These are phyloP conservation scores for Areca catechu DNA, from an alignment of 176 grass and related monocot species.

Conservation along the genomic window DNA sequence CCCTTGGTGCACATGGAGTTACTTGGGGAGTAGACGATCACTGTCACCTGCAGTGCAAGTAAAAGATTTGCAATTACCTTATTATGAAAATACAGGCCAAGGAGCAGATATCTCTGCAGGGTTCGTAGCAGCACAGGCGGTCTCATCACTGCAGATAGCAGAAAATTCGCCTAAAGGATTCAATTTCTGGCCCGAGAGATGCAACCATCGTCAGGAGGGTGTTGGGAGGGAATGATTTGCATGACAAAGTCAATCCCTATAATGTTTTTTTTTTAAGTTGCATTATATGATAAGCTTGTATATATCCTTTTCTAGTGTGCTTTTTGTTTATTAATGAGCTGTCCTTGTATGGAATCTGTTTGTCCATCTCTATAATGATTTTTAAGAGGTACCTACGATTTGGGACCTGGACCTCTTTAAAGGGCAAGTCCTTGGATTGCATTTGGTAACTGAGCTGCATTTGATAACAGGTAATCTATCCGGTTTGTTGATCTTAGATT, in stretches of 20 bases:
- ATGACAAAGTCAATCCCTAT: slow-evolving; percentile 45
- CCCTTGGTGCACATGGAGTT: slow-evolving; percentile 6
- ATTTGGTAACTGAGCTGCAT: too few species aligned
- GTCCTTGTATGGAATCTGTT: too few species aligned
- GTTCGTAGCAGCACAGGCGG: slow-evolving; percentile 62
- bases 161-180: slow-evolving; percentile 20
- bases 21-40: slow-evolving; percentile 29
- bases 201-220: slow-evolving; percentile 36
- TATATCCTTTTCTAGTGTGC: too few species aligned
- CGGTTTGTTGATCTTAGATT: too few species aligned
- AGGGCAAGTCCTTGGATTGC: too few species aligned
- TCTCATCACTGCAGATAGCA: slow-evolving; percentile 64
- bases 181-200: slow-evolving; percentile 15
- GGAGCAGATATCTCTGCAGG: slow-evolving; percentile 47
- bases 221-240: slow-evolving; percentile 12
- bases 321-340: too few species aligned
- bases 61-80: slow-evolving; percentile 33
- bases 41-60: slow-evolving; percentile 33
- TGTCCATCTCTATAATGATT: too few species aligned
- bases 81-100: slow-evolving; percentile 27
- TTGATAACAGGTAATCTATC: too few species aligned
- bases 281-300: too few species aligned
- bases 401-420: too few species aligned
- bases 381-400: too few species aligned
- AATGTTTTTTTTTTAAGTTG: slow-evolving; percentile 31